Conservation (phyloP, 2,329 filamentous ascomycete species). For the Metarhizium rileyi region DNA sequence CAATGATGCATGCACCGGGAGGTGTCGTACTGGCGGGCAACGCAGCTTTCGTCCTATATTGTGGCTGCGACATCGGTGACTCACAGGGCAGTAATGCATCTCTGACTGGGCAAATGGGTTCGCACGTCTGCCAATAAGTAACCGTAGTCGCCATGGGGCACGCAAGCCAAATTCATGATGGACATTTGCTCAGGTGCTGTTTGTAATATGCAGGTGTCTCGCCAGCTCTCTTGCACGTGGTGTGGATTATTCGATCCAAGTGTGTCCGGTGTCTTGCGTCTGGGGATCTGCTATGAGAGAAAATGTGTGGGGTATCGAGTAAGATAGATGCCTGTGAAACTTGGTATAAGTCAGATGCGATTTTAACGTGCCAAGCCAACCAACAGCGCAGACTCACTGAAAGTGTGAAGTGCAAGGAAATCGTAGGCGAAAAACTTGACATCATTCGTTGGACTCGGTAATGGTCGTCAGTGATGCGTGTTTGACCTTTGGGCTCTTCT, state of each 20-base stretch:
- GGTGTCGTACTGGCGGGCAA: background rate
- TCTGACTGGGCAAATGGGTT: background rate
- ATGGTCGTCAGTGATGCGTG: constrained; percentile 44
- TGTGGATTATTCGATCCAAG: background rate
- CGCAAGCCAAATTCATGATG: background rate
- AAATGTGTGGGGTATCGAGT: background rate
- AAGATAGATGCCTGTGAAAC: constrained; percentile 4
- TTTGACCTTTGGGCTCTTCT: constrained; percentile 41
- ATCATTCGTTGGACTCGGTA: constrained; percentile 29
- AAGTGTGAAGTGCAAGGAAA: background rate
- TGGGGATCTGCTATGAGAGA: background rate
- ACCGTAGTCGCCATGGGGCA: too few relatives aligned
- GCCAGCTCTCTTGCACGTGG: constrained; percentile 1
- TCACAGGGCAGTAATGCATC: background rate
- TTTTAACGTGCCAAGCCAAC: background rate
- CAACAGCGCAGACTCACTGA: background rate
- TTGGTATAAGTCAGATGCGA: background rate
- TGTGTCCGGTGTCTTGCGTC: background rate
- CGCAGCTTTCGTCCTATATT: constrained; percentile 1
- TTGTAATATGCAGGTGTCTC: background rate
- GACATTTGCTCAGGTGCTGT: background rate
- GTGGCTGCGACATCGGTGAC: constrained; percentile 2
- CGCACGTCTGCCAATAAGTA: background rate
- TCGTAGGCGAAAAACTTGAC: background rate
- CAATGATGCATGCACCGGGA: background rate